Conservation (phyloP, 768 basidiomycete genomes). For the Termitomyces sp. region DNA sequence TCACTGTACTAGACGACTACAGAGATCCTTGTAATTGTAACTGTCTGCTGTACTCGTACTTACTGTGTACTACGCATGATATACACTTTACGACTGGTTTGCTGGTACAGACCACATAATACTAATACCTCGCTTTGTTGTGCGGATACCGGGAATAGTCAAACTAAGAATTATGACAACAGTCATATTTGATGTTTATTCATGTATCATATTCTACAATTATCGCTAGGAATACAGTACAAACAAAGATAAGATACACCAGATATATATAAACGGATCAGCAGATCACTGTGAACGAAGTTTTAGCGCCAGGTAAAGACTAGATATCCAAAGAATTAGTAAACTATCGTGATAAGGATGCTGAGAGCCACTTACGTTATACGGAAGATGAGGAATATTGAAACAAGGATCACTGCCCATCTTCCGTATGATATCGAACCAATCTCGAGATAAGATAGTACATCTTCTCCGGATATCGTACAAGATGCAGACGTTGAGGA, state of each 20-base stretch:
- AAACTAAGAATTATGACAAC: too few relatives aligned
- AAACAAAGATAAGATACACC: not conserved
- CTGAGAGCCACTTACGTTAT: conserved; percentile 28
- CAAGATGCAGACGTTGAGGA: conserved; percentile 40
- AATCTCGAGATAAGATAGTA: conserved; percentile 45
- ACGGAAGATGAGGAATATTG: conserved; percentile 43
- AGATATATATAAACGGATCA: not conserved
- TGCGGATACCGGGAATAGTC: not conserved
- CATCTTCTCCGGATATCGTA: conserved; percentile 46
- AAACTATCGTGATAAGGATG: not conserved
- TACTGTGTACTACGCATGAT: not conserved
- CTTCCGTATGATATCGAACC: conserved; percentile 37
- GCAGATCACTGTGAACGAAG: conserved; percentile 9
- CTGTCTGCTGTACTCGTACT: not conserved
- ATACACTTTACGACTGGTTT: not conserved
- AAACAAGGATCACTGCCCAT: conserved; percentile 41
- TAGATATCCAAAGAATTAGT: not conserved
- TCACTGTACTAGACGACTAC: not conserved
- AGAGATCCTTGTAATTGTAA: not conserved
- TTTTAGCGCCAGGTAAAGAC: conserved; percentile 11
- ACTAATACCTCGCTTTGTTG: not conserved
- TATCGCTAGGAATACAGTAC: not conserved
- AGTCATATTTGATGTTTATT: not conserved
- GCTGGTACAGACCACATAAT: not conserved
- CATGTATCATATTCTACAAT: not conserved